phyloP scores from a whole-genome alignment of 495 filamentous ascomycete species.

The Pyrenula massariospora region DNA sequence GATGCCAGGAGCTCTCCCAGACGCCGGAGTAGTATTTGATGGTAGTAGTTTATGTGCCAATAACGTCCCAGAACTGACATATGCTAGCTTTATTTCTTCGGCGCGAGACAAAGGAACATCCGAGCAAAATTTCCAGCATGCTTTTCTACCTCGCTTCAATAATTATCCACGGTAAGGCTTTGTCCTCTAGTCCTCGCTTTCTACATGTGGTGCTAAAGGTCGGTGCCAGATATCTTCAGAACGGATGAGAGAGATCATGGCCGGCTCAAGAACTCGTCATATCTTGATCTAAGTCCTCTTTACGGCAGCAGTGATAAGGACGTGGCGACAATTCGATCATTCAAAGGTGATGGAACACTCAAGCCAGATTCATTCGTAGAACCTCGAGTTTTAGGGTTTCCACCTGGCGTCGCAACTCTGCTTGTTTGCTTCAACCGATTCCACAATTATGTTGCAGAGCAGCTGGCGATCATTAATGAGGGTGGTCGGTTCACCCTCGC shows the following conservation, averaged over 20 bases:
- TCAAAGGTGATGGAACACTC: constrained; percentile 52
- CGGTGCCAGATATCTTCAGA: constrained; percentile 33
- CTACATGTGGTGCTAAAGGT: constrained; percentile 1
- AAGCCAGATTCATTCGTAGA: constrained; percentile 67
- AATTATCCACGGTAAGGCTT: constrained; percentile 54
- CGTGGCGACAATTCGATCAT: constrained; percentile 45
- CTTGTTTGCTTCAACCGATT: constrained; percentile 41
- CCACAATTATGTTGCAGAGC: constrained; percentile 30
- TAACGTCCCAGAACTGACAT: not conserved
- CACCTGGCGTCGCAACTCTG: constrained; percentile 55
- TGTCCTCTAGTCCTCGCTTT: not conserved
- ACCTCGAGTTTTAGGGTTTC: constrained; percentile 53
- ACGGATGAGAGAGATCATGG: constrained; percentile 30
- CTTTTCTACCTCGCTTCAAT: constrained; percentile 70
- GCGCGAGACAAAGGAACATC: constrained; percentile 34
- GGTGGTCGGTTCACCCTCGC: constrained; percentile 24
- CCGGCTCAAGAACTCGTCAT: constrained; percentile 43
- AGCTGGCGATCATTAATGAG: constrained; percentile 40
- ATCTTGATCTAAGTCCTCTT: constrained; percentile 63
- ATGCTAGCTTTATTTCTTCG: constrained; percentile 39
- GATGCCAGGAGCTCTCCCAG: constrained; percentile 46
- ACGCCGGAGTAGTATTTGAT: constrained; percentile 60
- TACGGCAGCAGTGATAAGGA: constrained; percentile 59
- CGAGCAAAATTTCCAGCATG: constrained; percentile 59
- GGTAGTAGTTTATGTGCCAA: constrained; percentile 1